Evolutionary conservation across 192 early-diverging fungal genomes (phyloP).

Genomic region (Backusella australiensis): DNA sequence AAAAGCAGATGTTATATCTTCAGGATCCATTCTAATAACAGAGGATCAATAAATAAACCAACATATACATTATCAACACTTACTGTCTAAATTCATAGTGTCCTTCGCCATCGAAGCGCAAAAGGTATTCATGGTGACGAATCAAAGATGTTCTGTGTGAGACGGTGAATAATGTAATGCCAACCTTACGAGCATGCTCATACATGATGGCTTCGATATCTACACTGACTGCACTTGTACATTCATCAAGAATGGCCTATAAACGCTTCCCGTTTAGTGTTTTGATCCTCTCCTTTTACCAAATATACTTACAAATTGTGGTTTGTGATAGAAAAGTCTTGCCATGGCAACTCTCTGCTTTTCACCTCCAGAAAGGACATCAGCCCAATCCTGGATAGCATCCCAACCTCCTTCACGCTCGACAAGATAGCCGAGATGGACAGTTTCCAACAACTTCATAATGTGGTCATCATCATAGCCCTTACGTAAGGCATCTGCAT

Average conservation of each 20-base stretch:
- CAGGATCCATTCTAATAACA: conserved; percentile 40
- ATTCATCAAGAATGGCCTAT: conserved; percentile 72
- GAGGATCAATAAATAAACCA: background rate
- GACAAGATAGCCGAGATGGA: conserved; percentile 69
- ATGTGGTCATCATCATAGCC: conserved; percentile 68
- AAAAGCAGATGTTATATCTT: conserved; percentile 43
- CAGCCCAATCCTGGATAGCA: conserved; percentile 73
- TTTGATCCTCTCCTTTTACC: background rate
- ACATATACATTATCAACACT: background rate
- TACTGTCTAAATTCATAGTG: conserved; percentile 58
- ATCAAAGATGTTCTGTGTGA: conserved; percentile 50
- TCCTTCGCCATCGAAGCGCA: conserved; percentile 64
- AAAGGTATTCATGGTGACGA: conserved; percentile 56
- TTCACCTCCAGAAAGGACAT: conserved; percentile 81
- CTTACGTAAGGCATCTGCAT: conserved; percentile 52
- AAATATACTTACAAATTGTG: conserved; percentile 61
- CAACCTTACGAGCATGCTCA: conserved; percentile 49
- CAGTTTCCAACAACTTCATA: conserved; percentile 60
- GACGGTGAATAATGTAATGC: conserved; percentile 65
- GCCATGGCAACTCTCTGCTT: conserved; percentile 80
- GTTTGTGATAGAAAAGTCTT: conserved; percentile 81
- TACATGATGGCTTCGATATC: conserved; percentile 82
- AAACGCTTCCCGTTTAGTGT: background rate
- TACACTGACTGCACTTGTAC: conserved; percentile 76
- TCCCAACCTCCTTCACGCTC: conserved; percentile 74